phyloP scores from a whole-genome alignment of 1,284 basidiomycete genomes.

The Mycosarcoma maydis region DNA sequence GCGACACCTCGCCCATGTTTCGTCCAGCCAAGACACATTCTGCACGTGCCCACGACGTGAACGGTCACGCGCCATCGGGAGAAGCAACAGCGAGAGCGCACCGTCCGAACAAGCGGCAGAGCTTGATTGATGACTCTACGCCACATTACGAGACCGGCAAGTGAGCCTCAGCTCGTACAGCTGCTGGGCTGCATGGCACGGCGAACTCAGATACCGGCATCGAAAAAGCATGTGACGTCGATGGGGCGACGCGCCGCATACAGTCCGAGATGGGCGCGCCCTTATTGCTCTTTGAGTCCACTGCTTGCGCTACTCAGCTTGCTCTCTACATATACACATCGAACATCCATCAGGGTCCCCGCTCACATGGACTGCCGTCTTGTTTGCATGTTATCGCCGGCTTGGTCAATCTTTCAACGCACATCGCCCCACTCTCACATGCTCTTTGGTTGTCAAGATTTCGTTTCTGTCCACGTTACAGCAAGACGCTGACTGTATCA shows the following conservation, averaged over 20 bases:
- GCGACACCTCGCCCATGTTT: slow-evolving; percentile 39
- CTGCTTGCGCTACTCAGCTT: no score
- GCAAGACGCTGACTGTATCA: slow-evolving; percentile 32
- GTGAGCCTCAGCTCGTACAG: background rate
- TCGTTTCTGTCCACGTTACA: background rate
- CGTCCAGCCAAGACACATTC: slow-evolving; percentile 35
- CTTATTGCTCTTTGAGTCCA: no score
- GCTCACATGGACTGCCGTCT: no score
- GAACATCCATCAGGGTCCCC: no score
- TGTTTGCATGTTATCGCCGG: no score
- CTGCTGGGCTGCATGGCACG: background rate
- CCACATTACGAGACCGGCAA: slow-evolving; percentile 18
- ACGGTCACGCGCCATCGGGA: slow-evolving; percentile 14
- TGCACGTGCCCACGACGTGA: background rate
- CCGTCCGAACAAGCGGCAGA: slow-evolving; percentile 36
- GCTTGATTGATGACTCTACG: slow-evolving; percentile 41
- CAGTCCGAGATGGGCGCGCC: no score
- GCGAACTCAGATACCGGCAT: background rate
- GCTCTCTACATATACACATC: no score
- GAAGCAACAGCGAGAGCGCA: slow-evolving; percentile 22
- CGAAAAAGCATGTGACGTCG: background rate
- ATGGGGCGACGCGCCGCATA: background rate
- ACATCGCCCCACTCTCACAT: no score
- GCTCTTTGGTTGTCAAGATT: no score
- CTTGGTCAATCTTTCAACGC: no score